Evolutionary conservation across 2,329 filamentous ascomycete species (phyloP), one percentile per base, ranked within the genome.

Genomic region (Calonectria henricotiae): DNA sequence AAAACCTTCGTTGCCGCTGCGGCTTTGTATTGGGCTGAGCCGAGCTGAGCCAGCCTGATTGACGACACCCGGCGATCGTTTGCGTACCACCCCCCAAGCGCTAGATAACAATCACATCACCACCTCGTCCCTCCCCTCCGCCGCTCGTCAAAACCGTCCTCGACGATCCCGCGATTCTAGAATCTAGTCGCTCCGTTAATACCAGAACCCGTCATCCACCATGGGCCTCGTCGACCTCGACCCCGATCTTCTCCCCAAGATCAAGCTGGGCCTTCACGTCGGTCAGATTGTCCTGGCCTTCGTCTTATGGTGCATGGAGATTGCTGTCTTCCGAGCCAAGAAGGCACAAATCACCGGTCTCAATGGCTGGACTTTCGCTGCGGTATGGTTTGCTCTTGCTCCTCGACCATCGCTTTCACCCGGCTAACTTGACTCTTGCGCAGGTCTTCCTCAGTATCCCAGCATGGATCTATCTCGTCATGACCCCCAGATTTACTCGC

Each of bases 391-490:
- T 35, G 39, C 17, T 23, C 23, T 12, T 32, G 5, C 35, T 61
- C 13, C 11, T 8, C 62, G 7, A 25, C 6, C 25, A 25, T 17
- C 12, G 20, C 15, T 30, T 23, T 63, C 20, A 12, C n/a, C 30
- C 65, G 41, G 63, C 73, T 76, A 47, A 69, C 46, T n/a, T 8
- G 39, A 35, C 12, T 47, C 1, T 64, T 64, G 4, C 6, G 65
- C 69, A 93, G 91, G 91, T 89, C 81, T 92, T 92, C 82, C 81
- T 93, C 37, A 87, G 88, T 17, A 84, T 91, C 55, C 90, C 89
- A 0, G 89, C 89, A 51, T 90, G 90, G 84, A 86, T 93, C 70
- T 93, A 89, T 81, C 85, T 92, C 60, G 86, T 89, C 75, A 89
- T 91, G 86, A 88, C 90, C 4, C 90, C 90, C 47, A 86, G 90